Base-by-base conservation (phyloP, 1,284 basidiomycete genomes). In the Singerocomus rubriflavus region DNA sequence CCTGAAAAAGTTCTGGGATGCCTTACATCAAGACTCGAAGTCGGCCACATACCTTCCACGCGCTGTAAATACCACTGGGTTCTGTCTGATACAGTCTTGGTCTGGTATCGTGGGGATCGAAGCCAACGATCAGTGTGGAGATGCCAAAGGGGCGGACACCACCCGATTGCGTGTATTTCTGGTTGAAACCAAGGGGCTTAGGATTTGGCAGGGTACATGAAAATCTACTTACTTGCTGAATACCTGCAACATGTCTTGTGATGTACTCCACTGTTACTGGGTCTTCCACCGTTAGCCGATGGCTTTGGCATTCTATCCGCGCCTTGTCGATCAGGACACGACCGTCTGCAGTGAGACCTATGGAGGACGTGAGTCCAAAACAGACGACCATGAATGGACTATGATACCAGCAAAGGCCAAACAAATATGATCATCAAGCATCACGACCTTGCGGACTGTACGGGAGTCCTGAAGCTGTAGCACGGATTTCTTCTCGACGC, bases 231-330 rank as follows among this genome's bases (percentile, higher is more conserved):
- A 93, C 93, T 78, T 99, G 97, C 73, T 99, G 95, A 57, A 99
- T 93, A 13, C 94, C 93, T 46, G 97, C 97, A 64, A 99, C 89
- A 73, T 98, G 90, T 68, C 97, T 85, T 25, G 97, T 98, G 61
- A 99, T 98, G 68, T 99, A 99, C 71, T 99, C 97, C 44, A 99
- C 88, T 4, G 92, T 95, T 35, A 98, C 95, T 16, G 97, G 96
- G 68, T 99, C 97, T 67, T 99, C 97, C 30, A 99, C 97, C 0
- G 94, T 99, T 52, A 99, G 74, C 29, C 97, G 87, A 74, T 99
- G 95, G 48, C 90, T 95, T 71, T 99, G 97, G 66, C 97, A 99
- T 76, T 99, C 96, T 69, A 94, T 84, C 52, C 97, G 84, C 16
- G 97, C 97, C 71, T 93, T 98, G 80, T 99, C 97, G 63, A 99